Evolutionary conservation across 805 yeast species (phyloP).

Genomic region (Saccharomycopsis babjevae): DNA sequence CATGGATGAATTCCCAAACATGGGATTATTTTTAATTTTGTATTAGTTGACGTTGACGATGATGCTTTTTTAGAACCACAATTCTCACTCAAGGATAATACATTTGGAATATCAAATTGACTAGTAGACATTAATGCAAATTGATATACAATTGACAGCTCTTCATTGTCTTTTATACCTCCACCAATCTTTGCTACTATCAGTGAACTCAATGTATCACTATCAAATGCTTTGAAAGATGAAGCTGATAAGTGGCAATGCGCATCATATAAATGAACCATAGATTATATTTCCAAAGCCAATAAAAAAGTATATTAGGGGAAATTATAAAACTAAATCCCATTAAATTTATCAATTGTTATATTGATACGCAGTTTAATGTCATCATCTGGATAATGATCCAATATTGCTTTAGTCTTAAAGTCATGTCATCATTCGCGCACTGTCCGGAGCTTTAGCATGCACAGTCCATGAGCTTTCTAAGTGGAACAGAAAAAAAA

Average conservation of each 20-base stretch:
- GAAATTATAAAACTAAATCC: background rate
- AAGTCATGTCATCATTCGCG: background rate
- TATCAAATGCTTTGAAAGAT: conserved; percentile 8
- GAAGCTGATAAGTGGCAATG: conserved; percentile 30
- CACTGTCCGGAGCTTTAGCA: background rate
- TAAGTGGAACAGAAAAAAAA: background rate
- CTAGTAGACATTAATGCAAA: conserved; percentile 39
- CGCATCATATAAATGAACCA: conserved; percentile 25
- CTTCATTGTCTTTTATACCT: conserved; percentile 5
- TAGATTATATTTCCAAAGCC: background rate
- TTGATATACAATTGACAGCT: background rate
- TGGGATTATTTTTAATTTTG: conserved; percentile 24
- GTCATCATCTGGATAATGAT: background rate
- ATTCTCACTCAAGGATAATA: conserved; percentile 18
- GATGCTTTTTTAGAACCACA: background rate
- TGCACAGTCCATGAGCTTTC: background rate
- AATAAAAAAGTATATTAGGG: background rate
- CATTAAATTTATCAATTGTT: too few species aligned
- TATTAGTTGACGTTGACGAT: background rate
- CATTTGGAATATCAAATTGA: conserved; percentile 27
- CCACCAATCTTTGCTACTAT: conserved; percentile 2
- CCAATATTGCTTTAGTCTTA: background rate
- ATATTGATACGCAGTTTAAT: background rate
- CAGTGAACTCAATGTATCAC: conserved; percentile 4
- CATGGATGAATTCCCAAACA: conserved; percentile 86